Evolutionary conservation across 2,329 filamentous ascomycete genomes (phyloP), one percentile per base, ranked within the genome.

Genomic region (Microcyclosporella mali): DNA sequence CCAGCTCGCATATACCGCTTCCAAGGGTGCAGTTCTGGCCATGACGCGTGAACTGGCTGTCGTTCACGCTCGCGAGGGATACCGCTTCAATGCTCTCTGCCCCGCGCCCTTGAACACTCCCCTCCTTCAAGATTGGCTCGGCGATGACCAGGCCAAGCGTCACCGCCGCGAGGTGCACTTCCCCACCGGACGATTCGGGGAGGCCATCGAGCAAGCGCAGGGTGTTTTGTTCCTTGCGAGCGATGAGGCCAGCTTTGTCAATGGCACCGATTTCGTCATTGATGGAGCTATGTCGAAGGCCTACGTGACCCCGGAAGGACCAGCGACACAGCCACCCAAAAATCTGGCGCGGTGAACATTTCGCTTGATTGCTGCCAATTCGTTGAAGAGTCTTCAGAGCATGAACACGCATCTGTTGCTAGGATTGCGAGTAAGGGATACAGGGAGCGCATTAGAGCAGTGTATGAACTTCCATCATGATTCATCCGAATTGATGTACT

Each of bases 281-380:
- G 92, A 98, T 59, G 92, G 92, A 45, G 90, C 90, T 47, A 87
- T 98, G 86, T 90, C 82, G 59, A 95, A 85, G 75, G 86, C 88
- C 33, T 97, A 95, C 66, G 77, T 80, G 35, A 82, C 78, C 12
- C 72, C 77, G 14, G 74, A 81, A 52, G 78, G 78, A 10, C 72
- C 75, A 2, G 65, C 78, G 1, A 69, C 74, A 9, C 60, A 67
- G 52, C 67, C 75, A 3, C 78, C 78, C 16, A 25, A 49, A 32
- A 66, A 65, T 49, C 40, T 60, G 10, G 59, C 57, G 33, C 45
- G 58, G 45, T 65, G 39, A 44, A 31, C 16, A 28, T 6, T 15
- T 6, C 15, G 6, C 21, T 25, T 25, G 21, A 25, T 9, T 25
- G 21, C 9, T 6, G 4, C 14, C 9, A 15, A 15, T 15, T 3